Percentiles rank a stretch among this genome's conserved stretches.
Evolutionary conservation across 805 yeast species (phyloP).

Genomic region (Candida qinlingensis): DNA sequence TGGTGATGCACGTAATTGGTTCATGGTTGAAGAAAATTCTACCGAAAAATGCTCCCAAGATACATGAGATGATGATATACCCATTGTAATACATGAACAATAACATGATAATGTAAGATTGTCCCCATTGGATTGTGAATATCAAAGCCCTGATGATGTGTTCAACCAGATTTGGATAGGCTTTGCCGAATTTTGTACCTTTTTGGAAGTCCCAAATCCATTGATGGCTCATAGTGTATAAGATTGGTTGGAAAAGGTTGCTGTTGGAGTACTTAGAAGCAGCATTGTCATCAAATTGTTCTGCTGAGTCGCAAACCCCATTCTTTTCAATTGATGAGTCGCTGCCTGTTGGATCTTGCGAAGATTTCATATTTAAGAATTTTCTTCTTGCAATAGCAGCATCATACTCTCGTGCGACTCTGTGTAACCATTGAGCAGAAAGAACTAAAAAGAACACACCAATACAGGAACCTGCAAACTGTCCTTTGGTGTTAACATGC

Average conservation of each 20-base stretch:
- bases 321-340: constrained; percentile 2
- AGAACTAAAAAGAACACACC: constrained; percentile 59
- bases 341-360: not conserved
- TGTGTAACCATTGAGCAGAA: constrained; percentile 51
- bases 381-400: constrained; percentile 30
- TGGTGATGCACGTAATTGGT: constrained; percentile 26
- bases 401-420: constrained; percentile 50
- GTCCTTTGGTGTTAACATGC: constrained; percentile 54
- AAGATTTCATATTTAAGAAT: constrained; percentile 6
- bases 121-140: constrained; percentile 57
- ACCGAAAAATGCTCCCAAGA: constrained; percentile 58
- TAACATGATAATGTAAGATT: constrained; percentile 62
- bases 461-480: constrained; percentile 69
- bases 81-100: constrained; percentile 75
- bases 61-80: constrained; percentile 56
- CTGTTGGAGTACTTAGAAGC: constrained; percentile 11
- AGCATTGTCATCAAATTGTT: constrained; percentile 8
- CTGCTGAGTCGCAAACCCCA: constrained; percentile 2
- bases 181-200: constrained; percentile 12
- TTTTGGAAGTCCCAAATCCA: constrained; percentile 23
- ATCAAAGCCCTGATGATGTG: constrained; percentile 45
- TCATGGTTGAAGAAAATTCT: constrained; percentile 49
- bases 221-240: constrained; percentile 23
- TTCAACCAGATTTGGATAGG: constrained; percentile 40
- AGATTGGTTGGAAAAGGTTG: constrained; percentile 19